phyloP scores from a whole-genome alignment of 352 stramenopile genomes.

The Phytophthora pini region DNA sequence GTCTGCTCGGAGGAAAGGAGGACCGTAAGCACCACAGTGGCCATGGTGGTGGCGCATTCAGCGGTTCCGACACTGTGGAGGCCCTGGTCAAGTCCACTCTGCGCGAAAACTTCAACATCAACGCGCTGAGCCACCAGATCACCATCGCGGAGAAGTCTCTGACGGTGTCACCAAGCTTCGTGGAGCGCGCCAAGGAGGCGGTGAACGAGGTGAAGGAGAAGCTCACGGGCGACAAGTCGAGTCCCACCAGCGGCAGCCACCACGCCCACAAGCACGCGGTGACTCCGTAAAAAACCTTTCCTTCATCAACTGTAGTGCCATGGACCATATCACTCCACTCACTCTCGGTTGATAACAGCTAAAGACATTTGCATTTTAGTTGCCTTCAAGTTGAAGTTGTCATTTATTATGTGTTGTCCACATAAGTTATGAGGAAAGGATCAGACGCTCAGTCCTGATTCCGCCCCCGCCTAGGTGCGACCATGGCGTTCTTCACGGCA shows the following conservation, averaged over 20 bases:
- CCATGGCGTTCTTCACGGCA: slow-evolving; percentile 12
- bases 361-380: too few species aligned
- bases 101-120: slow-evolving; percentile 28
- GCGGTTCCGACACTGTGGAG: slow-evolving; percentile 29
- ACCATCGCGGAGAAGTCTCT: slow-evolving; percentile 23
- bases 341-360: too few species aligned
- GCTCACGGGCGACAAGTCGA: slow-evolving; percentile 26
- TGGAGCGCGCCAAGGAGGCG: slow-evolving; percentile 31
- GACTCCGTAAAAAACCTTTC: not conserved
- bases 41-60: slow-evolving; percentile 4
- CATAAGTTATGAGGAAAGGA: slow-evolving; percentile 9
- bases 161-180: slow-evolving; percentile 12
- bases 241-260: slow-evolving; percentile 4
- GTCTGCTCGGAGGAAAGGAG: slow-evolving; percentile 6
- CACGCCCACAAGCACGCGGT: slow-evolving; percentile 4
- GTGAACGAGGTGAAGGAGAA: slow-evolving; percentile 31
- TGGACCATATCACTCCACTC: too few species aligned
- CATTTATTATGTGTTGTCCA: not conserved
- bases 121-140: slow-evolving; percentile 31
- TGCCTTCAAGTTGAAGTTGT: slow-evolving; percentile 9
- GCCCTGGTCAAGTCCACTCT: slow-evolving; percentile 27
- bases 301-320: too few species aligned
- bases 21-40: slow-evolving; percentile 3
- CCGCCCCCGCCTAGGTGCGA: not conserved
- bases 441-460: slow-evolving; percentile 15